A percentile compares a stretch with the other conserved stretches of the same genome.
These are phyloP conservation scores for Ormosia semicastrata DNA, from an alignment of 306 rosid species.

Conservation along the genomic window DNA sequence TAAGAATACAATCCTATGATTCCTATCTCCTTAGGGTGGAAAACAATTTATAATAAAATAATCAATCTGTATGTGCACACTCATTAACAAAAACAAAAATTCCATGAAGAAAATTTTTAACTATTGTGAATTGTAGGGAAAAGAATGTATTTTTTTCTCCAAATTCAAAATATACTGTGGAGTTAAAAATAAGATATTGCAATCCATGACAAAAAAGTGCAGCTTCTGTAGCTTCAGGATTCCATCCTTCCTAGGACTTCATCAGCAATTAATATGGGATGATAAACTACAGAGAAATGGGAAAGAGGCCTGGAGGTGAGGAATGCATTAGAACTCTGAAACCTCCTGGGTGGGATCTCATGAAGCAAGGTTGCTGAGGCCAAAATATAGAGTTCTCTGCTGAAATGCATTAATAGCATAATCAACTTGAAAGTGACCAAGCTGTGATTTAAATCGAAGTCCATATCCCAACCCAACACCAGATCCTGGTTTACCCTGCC, in stretches of 20 bases:
- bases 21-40: not conserved
- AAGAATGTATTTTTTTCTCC: not conserved
- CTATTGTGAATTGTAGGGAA: not conserved
- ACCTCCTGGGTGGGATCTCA: constrained; percentile 30
- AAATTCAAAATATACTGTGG: not conserved
- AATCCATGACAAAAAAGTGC: not conserved
- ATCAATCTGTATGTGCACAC: not conserved
- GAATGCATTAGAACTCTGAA: constrained; percentile 9
- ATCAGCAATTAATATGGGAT: not conserved
- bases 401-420: constrained; percentile 77
- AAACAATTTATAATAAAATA: not conserved
- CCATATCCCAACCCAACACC: constrained; percentile 83
- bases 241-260: constrained; percentile 16
- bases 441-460: constrained; percentile 75
- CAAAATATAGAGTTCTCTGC: constrained; percentile 69
- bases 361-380: constrained; percentile 72
- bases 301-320: not conserved
- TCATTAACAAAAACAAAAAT: not conserved
- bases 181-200: not conserved
- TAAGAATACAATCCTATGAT: not conserved
- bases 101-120: not conserved
- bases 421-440: constrained; percentile 83
- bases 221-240: not conserved
- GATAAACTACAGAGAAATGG: not conserved
- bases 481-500: constrained; percentile 90